Conservation (phyloP, 768 basidiomycete species). For the Rhizopogon roseolus region DNA sequence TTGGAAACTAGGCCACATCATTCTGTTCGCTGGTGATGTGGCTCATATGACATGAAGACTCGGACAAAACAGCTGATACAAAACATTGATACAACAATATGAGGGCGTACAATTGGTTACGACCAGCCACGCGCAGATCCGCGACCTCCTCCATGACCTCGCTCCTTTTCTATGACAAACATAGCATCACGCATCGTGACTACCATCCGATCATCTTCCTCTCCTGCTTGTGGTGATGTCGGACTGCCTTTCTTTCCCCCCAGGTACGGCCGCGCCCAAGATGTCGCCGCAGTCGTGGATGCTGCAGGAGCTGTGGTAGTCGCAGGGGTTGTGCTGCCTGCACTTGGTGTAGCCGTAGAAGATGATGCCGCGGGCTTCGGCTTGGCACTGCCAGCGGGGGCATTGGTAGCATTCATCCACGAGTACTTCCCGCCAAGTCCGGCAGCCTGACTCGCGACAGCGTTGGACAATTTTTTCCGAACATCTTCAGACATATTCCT, state of each 20-base stretch:
- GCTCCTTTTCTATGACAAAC: conserved; percentile 81
- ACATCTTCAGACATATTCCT: conserved; percentile 91
- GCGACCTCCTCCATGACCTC: conserved; percentile 77
- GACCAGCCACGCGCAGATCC: conserved; percentile 73
- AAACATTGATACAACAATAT: not conserved
- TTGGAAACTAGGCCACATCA: too few relatives aligned
- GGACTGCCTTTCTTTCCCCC: conserved; percentile 41
- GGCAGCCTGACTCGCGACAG: conserved; percentile 85
- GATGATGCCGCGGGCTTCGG: conserved; percentile 28
- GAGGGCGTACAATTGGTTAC: conserved; percentile 15
- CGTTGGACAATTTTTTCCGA: conserved; percentile 88
- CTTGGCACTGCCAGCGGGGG: conserved; percentile 38
- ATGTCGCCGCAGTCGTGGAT: conserved; percentile 24
- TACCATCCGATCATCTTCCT: conserved; percentile 53
- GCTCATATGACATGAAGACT: too few relatives aligned
- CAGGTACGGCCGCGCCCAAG: conserved; percentile 65
- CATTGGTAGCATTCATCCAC: conserved; percentile 78
- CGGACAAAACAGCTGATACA: not conserved
- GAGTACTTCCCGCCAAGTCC: conserved; percentile 78
- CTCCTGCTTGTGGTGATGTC: conserved; percentile 31
- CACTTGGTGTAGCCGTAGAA: conserved; percentile 22
- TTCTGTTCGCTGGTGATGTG: too few relatives aligned
- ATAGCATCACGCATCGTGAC: conserved; percentile 78
- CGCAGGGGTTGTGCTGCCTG: conserved; percentile 20
- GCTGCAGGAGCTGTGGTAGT: conserved; percentile 29